phyloP scores from a whole-genome alignment of 495 filamentous ascomycete genomes.

The Penicillium chermesinum region DNA sequence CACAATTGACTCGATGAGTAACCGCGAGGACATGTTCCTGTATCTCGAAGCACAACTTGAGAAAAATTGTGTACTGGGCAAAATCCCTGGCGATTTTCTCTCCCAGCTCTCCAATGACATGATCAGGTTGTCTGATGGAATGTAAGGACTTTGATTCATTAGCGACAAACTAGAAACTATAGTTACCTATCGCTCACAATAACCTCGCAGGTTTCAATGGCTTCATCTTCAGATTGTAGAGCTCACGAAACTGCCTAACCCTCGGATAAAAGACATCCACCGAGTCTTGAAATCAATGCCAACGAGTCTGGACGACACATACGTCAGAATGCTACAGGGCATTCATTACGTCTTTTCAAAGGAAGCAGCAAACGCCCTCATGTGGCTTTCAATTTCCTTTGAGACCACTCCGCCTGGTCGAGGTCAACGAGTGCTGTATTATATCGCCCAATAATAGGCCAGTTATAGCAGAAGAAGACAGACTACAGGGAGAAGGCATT shows the following conservation, averaged over 20 bases:
- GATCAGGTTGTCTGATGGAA: background rate
- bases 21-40: background rate
- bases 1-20: background rate
- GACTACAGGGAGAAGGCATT: background rate
- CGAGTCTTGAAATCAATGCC: background rate
- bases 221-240: background rate
- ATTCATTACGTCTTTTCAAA: background rate
- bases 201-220: background rate
- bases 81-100: background rate
- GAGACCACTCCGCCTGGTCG: background rate
- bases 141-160: background rate
- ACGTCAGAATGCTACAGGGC: background rate
- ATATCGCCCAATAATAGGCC: background rate
- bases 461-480: background rate
- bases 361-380: background rate
- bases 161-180: background rate
- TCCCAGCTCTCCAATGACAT: background rate
- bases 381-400: background rate
- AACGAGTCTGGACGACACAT: background rate
- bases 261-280: background rate
- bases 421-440: background rate
- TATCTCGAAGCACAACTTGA: background rate
- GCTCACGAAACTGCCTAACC: background rate
- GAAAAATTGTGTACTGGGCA: background rate
- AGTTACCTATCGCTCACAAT: background rate